These are phyloP conservation scores for Exophiala dermatitidis DNA, from an alignment of 2,329 filamentous ascomycete species.

Conservation along the genomic window DNA sequence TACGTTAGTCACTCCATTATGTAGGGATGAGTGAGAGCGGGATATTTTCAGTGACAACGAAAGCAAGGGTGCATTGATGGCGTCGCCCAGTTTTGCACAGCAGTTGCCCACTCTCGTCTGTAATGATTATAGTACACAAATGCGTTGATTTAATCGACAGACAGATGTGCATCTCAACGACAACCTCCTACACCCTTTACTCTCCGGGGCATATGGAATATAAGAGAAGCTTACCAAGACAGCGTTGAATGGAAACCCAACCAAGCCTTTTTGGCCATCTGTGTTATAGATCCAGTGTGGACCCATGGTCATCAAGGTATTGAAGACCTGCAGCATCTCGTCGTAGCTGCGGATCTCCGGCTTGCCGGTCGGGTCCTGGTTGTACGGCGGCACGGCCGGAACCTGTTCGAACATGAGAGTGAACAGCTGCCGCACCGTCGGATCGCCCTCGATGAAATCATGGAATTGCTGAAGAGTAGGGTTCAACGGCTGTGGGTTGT, in stretches of 20 bases:
- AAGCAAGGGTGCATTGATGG: too few species aligned
- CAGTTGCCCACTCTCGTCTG: too few species aligned
- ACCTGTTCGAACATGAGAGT: constrained; percentile 2
- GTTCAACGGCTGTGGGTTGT: not conserved
- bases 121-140: too few species aligned
- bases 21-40: too few species aligned
- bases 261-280: constrained; percentile 35
- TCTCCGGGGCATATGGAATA: too few species aligned
- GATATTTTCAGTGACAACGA: too few species aligned
- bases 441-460: not conserved
- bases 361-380: constrained; percentile 47
- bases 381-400: constrained; percentile 44
- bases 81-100: too few species aligned
- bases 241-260: constrained; percentile 52
- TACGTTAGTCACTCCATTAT: too few species aligned
- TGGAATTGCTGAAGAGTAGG: not conserved
- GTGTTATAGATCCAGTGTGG: constrained; percentile 38
- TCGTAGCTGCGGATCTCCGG: constrained; percentile 58
- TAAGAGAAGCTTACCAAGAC: constrained; percentile 36
- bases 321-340: constrained; percentile 60
- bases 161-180: too few species aligned
- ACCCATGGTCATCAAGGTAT: constrained; percentile 45
- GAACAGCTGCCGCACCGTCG: not conserved
- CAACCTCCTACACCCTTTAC: too few species aligned
- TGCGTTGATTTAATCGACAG: too few species aligned